Base-by-base conservation (phyloP, 2,329 filamentous ascomycete genomes). In the Fusarium sp. region DNA sequence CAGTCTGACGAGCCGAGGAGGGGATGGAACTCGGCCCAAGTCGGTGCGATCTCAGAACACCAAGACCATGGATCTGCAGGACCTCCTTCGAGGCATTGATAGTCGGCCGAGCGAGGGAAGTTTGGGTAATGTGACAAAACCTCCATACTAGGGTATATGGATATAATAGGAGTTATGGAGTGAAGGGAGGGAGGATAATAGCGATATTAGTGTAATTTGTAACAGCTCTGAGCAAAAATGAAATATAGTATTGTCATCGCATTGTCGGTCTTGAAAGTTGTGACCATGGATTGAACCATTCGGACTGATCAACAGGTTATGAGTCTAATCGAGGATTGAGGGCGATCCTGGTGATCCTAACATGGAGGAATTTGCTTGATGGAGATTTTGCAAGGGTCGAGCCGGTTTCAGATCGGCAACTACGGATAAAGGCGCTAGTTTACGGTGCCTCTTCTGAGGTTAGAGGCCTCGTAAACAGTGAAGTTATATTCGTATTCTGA, bases 71-170 rank as follows among this genome's bases (percentile, higher is more conserved):
- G 86, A 89, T 72, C 78, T 89, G 65, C 82, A 87, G 67, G 83
- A 87, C 55, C 78, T 89, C 52, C 78, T 89, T 54, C 83, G 83
- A 70, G 86, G 86, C 15, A 88, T 89, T 72, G 87, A 89, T 74
- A 85, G 85, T 74, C 81, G 83, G 24, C 81, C 82, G 6, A 85
- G 83, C 28, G 87, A 88, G 76, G 82, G 83, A 44, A 83, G 80
- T 52, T 69, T 88, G 58, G 84, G 86, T 26, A 85, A 84, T 44
- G 78, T 87, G 30, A 84, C 84, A 48, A 83, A 82, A 77, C 87
- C 87, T 58, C 87, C 87, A 24, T 89, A 89, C 74, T 89, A 80
- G 76, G 62, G 48, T 44, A 60, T 34, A 60, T 57, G 45, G 34
- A 47, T n/a, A 68, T 44, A 70, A 70, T 58, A 39, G 69, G 61